Conservation (phyloP, 2,329 filamentous ascomycete species). For the Knufia petricola region DNA sequence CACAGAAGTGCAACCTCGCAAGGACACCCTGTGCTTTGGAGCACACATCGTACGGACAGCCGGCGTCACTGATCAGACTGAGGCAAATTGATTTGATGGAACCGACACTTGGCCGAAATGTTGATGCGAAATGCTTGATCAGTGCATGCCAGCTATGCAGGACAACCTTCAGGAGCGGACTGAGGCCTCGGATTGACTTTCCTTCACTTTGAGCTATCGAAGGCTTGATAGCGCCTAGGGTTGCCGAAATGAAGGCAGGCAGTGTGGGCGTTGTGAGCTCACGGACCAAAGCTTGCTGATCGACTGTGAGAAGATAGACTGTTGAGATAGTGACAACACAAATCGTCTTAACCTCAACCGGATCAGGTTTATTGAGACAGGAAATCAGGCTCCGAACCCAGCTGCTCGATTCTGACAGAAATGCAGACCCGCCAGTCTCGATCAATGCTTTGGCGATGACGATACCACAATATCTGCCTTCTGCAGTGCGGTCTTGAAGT, state of each 20-base stretch:
- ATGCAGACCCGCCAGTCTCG: slow-evolving; percentile 77
- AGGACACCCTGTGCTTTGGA: slow-evolving; percentile 54
- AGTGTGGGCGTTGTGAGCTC: slow-evolving; percentile 82
- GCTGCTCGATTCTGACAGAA: slow-evolving; percentile 59
- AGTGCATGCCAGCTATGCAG: slow-evolving; percentile 63
- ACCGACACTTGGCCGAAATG: slow-evolving; percentile 64
- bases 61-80: slow-evolving; percentile 48
- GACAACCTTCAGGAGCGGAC: slow-evolving; percentile 53
- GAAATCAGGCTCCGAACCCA: slow-evolving; percentile 71
- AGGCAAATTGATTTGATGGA: slow-evolving; percentile 56
- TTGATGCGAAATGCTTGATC: slow-evolving; percentile 71
- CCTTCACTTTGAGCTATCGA: slow-evolving; percentile 10
- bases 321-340: slow-evolving; percentile 67
- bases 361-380: slow-evolving; percentile 71
- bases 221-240: slow-evolving; percentile 52
- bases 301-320: slow-evolving; percentile 74
- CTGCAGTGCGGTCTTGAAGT: slow-evolving; percentile 62
- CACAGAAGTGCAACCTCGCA: slow-evolving; percentile 66
- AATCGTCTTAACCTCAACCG: slow-evolving; percentile 63
- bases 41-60: slow-evolving; percentile 45
- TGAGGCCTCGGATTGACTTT: slow-evolving; percentile 20
- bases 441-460: slow-evolving; percentile 70
- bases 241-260: slow-evolving; percentile 62
- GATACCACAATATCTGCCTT: slow-evolving; percentile 68
- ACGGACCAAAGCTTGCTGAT: slow-evolving; percentile 70